Conservation (phyloP, 2,329 filamentous ascomycete species). For the Beauveria varroae region DNA sequence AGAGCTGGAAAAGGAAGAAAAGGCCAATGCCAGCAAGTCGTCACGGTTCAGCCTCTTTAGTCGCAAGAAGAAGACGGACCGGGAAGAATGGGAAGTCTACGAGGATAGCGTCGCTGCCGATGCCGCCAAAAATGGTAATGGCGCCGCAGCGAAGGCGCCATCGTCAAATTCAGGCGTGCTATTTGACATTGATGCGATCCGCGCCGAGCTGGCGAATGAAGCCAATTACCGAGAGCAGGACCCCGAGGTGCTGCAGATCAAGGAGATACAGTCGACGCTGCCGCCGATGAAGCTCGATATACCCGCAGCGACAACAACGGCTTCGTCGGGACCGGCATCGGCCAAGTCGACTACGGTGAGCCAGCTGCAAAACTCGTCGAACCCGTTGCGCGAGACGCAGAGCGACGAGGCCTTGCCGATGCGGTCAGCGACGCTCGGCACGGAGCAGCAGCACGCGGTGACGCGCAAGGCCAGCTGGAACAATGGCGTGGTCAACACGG, state of each 20-base stretch:
- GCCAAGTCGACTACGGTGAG: conserved; percentile 18
- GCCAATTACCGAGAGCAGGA: conserved; percentile 41
- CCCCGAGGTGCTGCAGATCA: conserved; percentile 46
- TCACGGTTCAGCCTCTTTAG: conserved; percentile 69
- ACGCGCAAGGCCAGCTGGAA: conserved; percentile 10
- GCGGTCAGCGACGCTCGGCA: conserved; percentile 14
- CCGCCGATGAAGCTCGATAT: conserved; percentile 80
- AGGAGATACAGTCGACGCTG: conserved; percentile 78
- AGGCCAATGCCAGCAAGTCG: conserved; percentile 44
- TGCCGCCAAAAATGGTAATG: conserved; percentile 20
- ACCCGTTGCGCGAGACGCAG: conserved; percentile 35
- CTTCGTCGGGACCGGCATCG: conserved; percentile 12
- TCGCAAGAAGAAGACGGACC: conserved; percentile 70
- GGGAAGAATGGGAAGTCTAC: conserved; percentile 92
- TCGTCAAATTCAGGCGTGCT: conserved; percentile 57
- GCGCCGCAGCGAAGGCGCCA: conserved; percentile 17
- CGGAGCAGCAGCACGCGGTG: conserved; percentile 14
- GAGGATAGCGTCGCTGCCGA: conserved; percentile 54
- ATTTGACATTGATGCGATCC: conserved; percentile 93
- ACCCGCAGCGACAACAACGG: conserved; percentile 20
- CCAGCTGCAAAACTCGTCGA: background rate
- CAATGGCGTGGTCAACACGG: conserved; percentile 15
- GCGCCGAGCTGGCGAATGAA: conserved; percentile 72
- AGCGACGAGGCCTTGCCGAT: conserved; percentile 34
- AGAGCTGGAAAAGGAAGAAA: conserved; percentile 72